These are phyloP conservation scores for Castanea mollissima DNA, from an alignment of 306 rosid genomes.

Conservation along the genomic window DNA sequence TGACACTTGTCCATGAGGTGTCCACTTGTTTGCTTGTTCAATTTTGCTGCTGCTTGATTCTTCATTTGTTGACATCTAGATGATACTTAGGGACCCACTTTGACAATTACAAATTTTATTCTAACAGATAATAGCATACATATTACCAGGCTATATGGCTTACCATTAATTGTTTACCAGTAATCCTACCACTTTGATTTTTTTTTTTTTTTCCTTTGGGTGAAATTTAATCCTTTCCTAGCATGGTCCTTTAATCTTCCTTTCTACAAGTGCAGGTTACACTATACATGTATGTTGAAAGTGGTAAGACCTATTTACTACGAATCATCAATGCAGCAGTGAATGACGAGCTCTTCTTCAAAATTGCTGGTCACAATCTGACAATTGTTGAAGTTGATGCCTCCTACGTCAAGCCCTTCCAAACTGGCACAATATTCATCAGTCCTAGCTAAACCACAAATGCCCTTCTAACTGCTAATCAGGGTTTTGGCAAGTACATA, in stretches of 20 bases:
- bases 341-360: conserved; percentile 79
- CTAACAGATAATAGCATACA: too few species aligned
- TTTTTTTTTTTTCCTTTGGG: too few species aligned
- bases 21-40: too few species aligned
- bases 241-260: background rate
- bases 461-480: conserved; percentile 44
- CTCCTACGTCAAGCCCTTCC: conserved; percentile 64
- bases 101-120: too few species aligned
- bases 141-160: too few species aligned
- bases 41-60: too few species aligned
- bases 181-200: too few species aligned
- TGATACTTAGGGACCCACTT: too few species aligned
- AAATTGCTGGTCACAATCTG: conserved; percentile 52
- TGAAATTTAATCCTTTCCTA: background rate
- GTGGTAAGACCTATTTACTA: conserved; percentile 65
- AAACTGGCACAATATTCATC: conserved; percentile 51
- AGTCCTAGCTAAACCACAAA: conserved; percentile 87
- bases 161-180: too few species aligned
- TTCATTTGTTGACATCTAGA: too few species aligned
- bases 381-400: conserved; percentile 76
- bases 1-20: too few species aligned
- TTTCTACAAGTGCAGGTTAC: conserved; percentile 45
- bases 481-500: conserved; percentile 54
- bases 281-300: conserved; percentile 53
- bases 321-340: conserved; percentile 73